Conservation (phyloP, 73 alveolate species). For the Breviolum minutum region DNA sequence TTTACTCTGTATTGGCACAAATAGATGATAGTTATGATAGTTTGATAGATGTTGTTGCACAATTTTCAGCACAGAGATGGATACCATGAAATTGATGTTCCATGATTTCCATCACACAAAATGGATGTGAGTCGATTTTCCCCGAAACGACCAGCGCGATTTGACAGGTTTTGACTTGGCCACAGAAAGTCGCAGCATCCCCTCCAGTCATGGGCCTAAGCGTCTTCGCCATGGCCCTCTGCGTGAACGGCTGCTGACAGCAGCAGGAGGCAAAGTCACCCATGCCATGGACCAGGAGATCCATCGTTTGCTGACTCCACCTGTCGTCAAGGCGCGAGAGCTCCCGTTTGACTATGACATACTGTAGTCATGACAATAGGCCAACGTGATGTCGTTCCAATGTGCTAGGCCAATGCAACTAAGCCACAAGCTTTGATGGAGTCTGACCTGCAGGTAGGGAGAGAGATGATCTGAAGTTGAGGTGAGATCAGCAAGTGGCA, state of each 20-base stretch:
- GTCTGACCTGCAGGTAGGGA: slow-evolving; percentile 37
- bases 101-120: not conserved
- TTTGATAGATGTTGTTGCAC: no score
- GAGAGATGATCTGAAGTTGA: no score
- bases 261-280: slow-evolving; percentile 61
- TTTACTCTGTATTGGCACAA: no score
- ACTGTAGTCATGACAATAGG: not conserved
- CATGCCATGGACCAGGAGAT: slow-evolving; percentile 43
- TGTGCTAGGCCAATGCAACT: not conserved
- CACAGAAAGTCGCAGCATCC: slow-evolving; percentile 65
- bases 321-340: not conserved
- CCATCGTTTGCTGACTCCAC: slow-evolving; percentile 30
- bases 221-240: slow-evolving; percentile 37
- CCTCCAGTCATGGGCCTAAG: slow-evolving; percentile 33
- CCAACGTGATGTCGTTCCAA: not conserved
- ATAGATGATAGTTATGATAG: no score
- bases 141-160: not conserved
- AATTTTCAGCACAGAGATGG: no score
- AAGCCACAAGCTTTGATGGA: slow-evolving; percentile 40
- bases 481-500: not conserved
- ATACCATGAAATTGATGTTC: not conserved
- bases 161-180: slow-evolving; percentile 78
- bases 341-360: not conserved
- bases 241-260: not conserved
- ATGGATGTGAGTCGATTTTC: not conserved